Base-by-base conservation (phyloP, 768 basidiomycete genomes). In the Paxillus ammoniavirescens region DNA sequence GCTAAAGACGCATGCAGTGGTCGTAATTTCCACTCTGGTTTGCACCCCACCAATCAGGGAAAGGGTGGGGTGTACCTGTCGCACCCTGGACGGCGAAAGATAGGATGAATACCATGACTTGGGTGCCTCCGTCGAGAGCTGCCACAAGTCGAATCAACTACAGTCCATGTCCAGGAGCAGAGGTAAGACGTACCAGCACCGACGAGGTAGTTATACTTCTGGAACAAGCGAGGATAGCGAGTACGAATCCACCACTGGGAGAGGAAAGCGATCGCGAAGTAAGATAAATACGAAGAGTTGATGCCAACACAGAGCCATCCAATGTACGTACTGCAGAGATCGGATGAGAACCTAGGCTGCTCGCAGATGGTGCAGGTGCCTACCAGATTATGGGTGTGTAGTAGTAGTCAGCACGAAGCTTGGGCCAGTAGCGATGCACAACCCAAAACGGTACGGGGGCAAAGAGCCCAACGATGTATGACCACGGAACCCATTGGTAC, bases 41-140 rank as follows among this genome's bases (percentile, higher is more conserved):
- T 7, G 80, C 81, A 18, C 80, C 79, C 82, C 80, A 82, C 82
- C 82, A 82, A 49, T 72, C 54, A 17, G 81, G 79, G 68, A 82
- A 82, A 21, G 77, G 57, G 57, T 80, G 77, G 0, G 79, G 61
- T 1, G 67, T 62, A 10, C 82, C 81, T 5, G 76, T 70, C 7
- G 76, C 81, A 12, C 82, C 82, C 52, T 77, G 75, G 0, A 82
- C 78, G 0, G 79, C 72, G 52, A 74, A 75, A 0, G 81, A 78
- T 12, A 78, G 65, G 28, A 82, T 73, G 59, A 82, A 80, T n/a
- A 80, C 74, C 78, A 82, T 82, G 30, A 83, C 79, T 62, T 82
- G 73, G 2, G 68, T 66, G 10, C 72, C 76, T 21, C 72, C 69
- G 41, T 74, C 71, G 14, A 78, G 73, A 12, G 64, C 70, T 62